These are phyloP conservation scores for Nephromyces sp. DNA, from an alignment of 169 alveolate species.

Conservation along the genomic window DNA sequence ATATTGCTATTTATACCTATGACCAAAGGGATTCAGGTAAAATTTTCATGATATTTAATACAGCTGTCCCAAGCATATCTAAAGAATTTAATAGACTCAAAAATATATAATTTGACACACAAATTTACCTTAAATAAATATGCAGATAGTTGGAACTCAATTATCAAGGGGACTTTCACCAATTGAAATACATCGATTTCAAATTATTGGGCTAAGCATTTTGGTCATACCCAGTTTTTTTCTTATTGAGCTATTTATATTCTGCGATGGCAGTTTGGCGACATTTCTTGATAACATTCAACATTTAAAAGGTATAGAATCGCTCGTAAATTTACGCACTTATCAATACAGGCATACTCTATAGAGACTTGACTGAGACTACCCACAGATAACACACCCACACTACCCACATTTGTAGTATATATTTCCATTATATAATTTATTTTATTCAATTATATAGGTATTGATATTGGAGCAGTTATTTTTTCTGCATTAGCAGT, in stretches of 20 bases:
- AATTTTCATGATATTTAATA: background rate
- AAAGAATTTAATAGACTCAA: background rate
- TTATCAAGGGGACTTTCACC: background rate
- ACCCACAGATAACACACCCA: too few species aligned
- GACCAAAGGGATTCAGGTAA: background rate
- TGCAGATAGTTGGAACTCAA: background rate
- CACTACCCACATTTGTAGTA: too few species aligned
- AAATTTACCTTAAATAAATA: background rate
- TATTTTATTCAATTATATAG: background rate
- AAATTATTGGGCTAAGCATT: background rate
- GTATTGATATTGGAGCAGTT: background rate
- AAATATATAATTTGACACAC: background rate
- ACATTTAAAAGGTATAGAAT: background rate
- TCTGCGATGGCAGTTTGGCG: background rate
- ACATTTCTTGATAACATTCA: background rate
- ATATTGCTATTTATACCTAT: background rate
- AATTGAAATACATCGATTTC: background rate
- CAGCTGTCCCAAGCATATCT: background rate
- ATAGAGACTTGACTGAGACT: background rate
- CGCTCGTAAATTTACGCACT: background rate
- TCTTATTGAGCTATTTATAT: background rate
- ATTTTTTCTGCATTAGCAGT: background rate
- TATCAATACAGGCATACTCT: background rate
- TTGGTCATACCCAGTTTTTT: background rate
- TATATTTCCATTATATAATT: too few species aligned